Percentiles rank a stretch among this genome's conserved stretches.
Conservation (phyloP, 371 early-diverging fungal species). For the Mycotypha africana region DNA sequence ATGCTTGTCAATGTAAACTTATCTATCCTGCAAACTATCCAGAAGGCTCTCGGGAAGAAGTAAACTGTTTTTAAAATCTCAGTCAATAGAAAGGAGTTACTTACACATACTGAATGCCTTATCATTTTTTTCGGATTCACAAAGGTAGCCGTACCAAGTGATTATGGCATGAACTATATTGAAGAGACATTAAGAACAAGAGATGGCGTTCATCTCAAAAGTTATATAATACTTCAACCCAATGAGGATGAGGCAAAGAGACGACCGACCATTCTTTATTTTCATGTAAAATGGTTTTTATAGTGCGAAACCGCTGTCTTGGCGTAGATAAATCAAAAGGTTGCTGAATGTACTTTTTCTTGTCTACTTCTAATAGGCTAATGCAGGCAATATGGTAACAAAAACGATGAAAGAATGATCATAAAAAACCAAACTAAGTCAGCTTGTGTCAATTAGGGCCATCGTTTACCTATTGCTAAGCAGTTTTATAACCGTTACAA, state of each 20-base stretch:
- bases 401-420: background rate
- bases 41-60: conserved; percentile 66
- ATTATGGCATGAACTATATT: conserved; percentile 60
- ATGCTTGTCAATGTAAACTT: conserved; percentile 77
- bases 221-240: conserved; percentile 68
- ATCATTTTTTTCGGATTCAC: no score
- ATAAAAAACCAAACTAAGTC: no score
- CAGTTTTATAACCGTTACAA: conserved; percentile 54
- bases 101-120: background rate
- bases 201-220: conserved; percentile 76
- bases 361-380: conserved; percentile 52
- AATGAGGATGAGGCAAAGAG: conserved; percentile 48
- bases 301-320: no score
- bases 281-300: conserved; percentile 70
- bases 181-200: conserved; percentile 76
- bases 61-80: no score
- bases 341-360: background rate
- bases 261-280: conserved; percentile 77
- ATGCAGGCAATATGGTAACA: conserved; percentile 91
- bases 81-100: background rate
- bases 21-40: conserved; percentile 85
- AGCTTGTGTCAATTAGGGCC: conserved; percentile 78
- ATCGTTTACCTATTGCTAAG: conserved; percentile 85
- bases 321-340: background rate
- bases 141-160: conserved; percentile 74